phyloP scores from a whole-genome alignment of 1,284 basidiomycete species.

The Ustilago shanxiensis region DNA sequence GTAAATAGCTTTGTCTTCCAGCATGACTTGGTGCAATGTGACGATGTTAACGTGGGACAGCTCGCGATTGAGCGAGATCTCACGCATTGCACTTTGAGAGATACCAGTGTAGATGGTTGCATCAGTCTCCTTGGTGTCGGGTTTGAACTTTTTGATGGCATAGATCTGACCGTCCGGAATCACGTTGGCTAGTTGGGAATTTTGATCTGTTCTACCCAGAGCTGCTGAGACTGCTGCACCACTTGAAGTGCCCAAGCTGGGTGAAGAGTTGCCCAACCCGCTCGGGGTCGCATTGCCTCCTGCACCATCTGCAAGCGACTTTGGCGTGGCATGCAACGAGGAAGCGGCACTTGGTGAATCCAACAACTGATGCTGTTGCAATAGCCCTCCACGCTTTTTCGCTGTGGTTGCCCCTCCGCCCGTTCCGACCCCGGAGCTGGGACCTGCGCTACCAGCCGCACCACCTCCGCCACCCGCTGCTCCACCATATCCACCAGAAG shows the following conservation, averaged over 20 bases:
- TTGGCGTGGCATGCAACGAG: slow-evolving; percentile 34
- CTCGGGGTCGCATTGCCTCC: slow-evolving; percentile 18
- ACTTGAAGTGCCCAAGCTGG: slow-evolving; percentile 14
- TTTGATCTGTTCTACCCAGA: slow-evolving; percentile 4
- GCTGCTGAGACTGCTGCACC: slow-evolving; percentile 2
- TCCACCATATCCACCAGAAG: slow-evolving; percentile 1
- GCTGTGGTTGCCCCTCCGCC: slow-evolving; percentile 5
- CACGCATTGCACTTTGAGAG: slow-evolving; percentile 94
- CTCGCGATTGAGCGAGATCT: slow-evolving; percentile 97
- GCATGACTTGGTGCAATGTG: slow-evolving; percentile 89
- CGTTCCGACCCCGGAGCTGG: not conserved
- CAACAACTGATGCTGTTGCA: slow-evolving; percentile 32
- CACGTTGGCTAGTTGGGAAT: not conserved
- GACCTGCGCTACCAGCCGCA: not conserved
- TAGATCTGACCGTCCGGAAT: slow-evolving; percentile 71
- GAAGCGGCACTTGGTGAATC: slow-evolving; percentile 30
- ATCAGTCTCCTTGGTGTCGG: slow-evolving; percentile 79
- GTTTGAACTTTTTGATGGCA: slow-evolving; percentile 99
- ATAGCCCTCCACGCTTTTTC: slow-evolving; percentile 26
- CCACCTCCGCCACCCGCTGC: not conserved
- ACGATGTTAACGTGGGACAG: slow-evolving; percentile 93
- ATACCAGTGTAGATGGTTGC: slow-evolving; percentile 88
- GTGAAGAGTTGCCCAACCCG: slow-evolving; percentile 18
- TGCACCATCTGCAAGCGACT: slow-evolving; percentile 14
- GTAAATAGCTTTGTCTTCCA: slow-evolving; percentile 88